A percentile compares a stretch with the other conserved stretches of the same genome.
Conservation (phyloP, 2,329 filamentous ascomycete genomes). For the Waltergamsia citrina region DNA sequence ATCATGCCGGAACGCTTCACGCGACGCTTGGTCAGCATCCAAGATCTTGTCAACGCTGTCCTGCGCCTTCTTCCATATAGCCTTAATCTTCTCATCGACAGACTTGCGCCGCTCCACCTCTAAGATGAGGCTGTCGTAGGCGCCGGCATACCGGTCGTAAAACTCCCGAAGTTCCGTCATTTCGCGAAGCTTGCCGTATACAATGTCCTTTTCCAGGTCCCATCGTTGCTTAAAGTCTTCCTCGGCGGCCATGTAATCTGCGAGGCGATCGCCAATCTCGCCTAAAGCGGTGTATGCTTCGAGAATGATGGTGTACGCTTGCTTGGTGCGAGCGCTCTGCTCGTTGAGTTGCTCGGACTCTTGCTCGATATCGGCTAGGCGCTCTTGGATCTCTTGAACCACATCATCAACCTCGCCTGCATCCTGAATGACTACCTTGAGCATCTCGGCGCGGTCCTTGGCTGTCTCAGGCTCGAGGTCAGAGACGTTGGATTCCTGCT, state of each 20-base stretch:
- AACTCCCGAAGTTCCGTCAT: conserved; percentile 71
- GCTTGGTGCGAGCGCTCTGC: conserved; percentile 42
- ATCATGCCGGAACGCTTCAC: conserved; percentile 71
- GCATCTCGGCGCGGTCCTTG: conserved; percentile 72
- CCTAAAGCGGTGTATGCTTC: conserved; percentile 58
- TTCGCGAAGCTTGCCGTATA: conserved; percentile 61
- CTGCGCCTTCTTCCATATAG: conserved; percentile 68
- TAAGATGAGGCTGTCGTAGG: conserved; percentile 76
- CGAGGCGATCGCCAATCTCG: conserved; percentile 56
- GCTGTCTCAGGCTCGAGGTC: conserved; percentile 62
- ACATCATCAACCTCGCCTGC: conserved; percentile 57
- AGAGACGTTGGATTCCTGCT: conserved; percentile 40
- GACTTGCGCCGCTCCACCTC: conserved; percentile 70
- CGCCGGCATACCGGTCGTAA: conserved; percentile 77
- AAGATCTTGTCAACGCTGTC: conserved; percentile 68
- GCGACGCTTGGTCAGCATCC: conserved; percentile 60
- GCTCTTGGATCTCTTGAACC: conserved; percentile 62
- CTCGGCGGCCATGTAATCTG: conserved; percentile 54
- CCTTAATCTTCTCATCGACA: conserved; percentile 64
- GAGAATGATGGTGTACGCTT: conserved; percentile 47
- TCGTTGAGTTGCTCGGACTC: conserved; percentile 54
- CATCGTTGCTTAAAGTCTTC: conserved; percentile 57
- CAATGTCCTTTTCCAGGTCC: conserved; percentile 63
- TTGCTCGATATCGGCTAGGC: conserved; percentile 66
- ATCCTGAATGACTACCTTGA: conserved; percentile 69